Evolutionary conservation across 345 rosid species (phyloP).

Genomic region (Brassica incana): DNA sequence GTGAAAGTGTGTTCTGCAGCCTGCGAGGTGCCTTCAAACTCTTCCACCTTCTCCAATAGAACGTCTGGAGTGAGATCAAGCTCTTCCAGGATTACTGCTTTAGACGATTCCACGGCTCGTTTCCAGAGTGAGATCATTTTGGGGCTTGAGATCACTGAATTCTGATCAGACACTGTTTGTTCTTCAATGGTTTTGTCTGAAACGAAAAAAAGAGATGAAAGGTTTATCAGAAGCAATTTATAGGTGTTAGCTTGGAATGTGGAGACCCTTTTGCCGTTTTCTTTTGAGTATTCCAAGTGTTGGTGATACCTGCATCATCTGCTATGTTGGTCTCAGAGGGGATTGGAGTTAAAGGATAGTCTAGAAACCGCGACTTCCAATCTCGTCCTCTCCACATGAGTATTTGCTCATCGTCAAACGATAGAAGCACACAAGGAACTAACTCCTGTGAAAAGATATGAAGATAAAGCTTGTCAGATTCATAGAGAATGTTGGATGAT

Average conservation of each 20-base stretch:
- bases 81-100: constrained; percentile 64
- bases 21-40: constrained; percentile 62
- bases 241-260: neutral
- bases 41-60: constrained; percentile 71
- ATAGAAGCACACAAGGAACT: constrained; percentile 87
- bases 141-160: constrained; percentile 57
- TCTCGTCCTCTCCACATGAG: constrained; percentile 88
- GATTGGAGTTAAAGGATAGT: constrained; percentile 39
- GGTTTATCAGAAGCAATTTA: neutral
- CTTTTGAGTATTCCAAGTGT: constrained; percentile 4
- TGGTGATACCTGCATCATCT: constrained; percentile 41
- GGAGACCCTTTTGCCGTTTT: neutral
- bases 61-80: constrained; percentile 61
- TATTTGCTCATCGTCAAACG: constrained; percentile 88
- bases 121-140: constrained; percentile 81
- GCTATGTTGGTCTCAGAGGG: constrained; percentile 37
- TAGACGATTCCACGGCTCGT: constrained; percentile 63
- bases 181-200: constrained; percentile 25
- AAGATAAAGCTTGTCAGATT: constrained; percentile 9
- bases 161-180: constrained; percentile 24
- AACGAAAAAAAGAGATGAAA: constrained; percentile 1
- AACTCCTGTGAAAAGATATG: constrained; percentile 53
- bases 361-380: constrained; percentile 71
- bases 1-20: constrained; percentile 72
- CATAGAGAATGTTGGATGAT: constrained; percentile 7